Evolutionary conservation across 2,329 filamentous ascomycete genomes (phyloP).

Genomic region (Epichloe hybrida): DNA sequence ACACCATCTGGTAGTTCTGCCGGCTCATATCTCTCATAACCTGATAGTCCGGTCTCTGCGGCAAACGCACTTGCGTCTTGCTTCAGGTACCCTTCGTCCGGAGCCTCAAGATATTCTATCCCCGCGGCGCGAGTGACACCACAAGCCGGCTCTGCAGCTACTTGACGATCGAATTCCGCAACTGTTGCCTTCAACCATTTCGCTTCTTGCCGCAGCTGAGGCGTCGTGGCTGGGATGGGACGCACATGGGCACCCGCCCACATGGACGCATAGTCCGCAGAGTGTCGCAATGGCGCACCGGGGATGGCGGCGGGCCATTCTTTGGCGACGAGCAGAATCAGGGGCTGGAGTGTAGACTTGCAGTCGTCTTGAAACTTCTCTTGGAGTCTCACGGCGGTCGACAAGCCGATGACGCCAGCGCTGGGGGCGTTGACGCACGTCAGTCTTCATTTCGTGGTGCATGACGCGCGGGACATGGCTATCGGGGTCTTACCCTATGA

Average conservation of each 20-base stretch:
- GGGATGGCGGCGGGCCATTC: conserved; percentile 24
- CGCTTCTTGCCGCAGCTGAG: conserved; percentile 19
- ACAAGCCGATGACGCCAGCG: conserved; percentile 40
- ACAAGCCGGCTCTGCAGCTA: conserved; percentile 15
- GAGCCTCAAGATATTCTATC: conserved; percentile 38
- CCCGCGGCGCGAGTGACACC: conserved; percentile 36
- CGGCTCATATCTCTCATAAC: conserved; percentile 15
- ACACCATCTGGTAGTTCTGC: conserved; percentile 29
- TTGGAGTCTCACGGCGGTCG: conserved; percentile 32
- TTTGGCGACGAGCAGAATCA: conserved; percentile 16
- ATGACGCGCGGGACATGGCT: too few species aligned
- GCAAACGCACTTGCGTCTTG: conserved; percentile 15
- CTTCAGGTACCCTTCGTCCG: conserved; percentile 23
- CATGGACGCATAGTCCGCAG: conserved; percentile 37
- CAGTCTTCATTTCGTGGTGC: neutral
- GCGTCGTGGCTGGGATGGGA: conserved; percentile 28
- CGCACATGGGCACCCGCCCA: conserved; percentile 45
- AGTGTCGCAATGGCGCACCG: conserved; percentile 16
- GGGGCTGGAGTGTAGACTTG: neutral
- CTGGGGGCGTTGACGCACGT: conserved; percentile 16
- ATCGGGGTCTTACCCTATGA: conserved; percentile 5
- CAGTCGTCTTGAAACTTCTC: conserved; percentile 4
- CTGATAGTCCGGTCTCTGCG: conserved; percentile 15
- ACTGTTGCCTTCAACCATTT: conserved; percentile 18
- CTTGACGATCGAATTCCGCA: conserved; percentile 12